Conservation (phyloP, 495 filamentous ascomycete species). For the Aspergillus nidulans region DNA sequence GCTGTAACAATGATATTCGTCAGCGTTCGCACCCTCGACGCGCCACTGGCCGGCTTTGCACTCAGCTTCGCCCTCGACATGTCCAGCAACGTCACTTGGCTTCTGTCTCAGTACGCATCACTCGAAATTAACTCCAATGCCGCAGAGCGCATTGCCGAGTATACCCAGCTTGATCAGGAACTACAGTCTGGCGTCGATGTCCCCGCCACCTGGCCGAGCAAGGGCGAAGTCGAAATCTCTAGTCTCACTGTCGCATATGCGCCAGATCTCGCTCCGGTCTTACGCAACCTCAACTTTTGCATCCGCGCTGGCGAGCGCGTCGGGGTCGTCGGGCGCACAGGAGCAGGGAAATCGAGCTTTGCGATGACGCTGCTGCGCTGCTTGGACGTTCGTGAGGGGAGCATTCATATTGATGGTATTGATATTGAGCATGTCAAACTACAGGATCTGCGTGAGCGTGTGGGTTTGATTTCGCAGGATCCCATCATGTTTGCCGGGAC, state of each 20-base stretch:
- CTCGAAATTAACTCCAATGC: slow-evolving; percentile 69
- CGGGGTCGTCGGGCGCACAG: slow-evolving; percentile 64
- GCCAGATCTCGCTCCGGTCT: slow-evolving; percentile 59
- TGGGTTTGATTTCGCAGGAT: slow-evolving; percentile 54
- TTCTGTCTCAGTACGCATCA: slow-evolving; percentile 32
- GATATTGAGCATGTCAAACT: slow-evolving; percentile 46
- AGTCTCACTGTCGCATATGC: slow-evolving; percentile 65
- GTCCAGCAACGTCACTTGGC: slow-evolving; percentile 27
- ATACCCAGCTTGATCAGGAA: slow-evolving; percentile 60
- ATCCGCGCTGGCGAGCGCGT: slow-evolving; percentile 60
- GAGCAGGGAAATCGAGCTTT: slow-evolving; percentile 46
- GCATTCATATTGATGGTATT: slow-evolving; percentile 46
- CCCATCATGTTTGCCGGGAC: slow-evolving; percentile 51
- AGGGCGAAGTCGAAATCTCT: slow-evolving; percentile 61
- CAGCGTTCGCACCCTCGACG: slow-evolving; percentile 52
- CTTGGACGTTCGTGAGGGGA: slow-evolving; percentile 39
- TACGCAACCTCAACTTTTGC: slow-evolving; percentile 61
- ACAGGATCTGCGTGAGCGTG: slow-evolving; percentile 41
- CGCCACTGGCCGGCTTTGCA: slow-evolving; percentile 70
- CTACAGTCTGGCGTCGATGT: slow-evolving; percentile 39
- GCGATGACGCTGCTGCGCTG: slow-evolving; percentile 47
- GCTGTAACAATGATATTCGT: slow-evolving; percentile 51
- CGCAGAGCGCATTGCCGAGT: slow-evolving; percentile 72
- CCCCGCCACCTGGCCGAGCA: slow-evolving; percentile 67
- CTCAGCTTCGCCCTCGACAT: slow-evolving; percentile 47